Evolutionary conservation across 1,284 basidiomycete genomes (phyloP), one percentile per base, ranked within the genome.

Genomic region (Inonotus obliquus): DNA sequence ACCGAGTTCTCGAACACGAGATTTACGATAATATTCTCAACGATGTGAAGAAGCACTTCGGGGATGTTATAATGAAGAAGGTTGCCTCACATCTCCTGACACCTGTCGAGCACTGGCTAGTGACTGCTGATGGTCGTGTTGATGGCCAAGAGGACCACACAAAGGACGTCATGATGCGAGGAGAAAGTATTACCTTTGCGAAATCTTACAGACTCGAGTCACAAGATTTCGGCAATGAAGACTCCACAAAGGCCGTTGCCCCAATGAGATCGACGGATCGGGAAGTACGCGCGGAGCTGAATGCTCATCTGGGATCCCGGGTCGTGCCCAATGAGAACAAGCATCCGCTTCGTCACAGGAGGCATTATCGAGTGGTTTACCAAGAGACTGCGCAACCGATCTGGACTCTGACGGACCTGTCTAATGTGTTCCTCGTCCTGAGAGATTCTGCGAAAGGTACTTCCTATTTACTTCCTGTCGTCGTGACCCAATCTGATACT

Each of bases 81-180:
- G 27, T 44, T 13, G 21, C 21, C 9, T 27, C 54, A 14, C 10
- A 19, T 37, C 37, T 54, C 9, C 27, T 60, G 23, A 54, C 38
- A 19, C 49, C 59, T 35, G 13, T n/a, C 14, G 59, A 41, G 4
- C 14, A 21, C 35, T 54, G 59, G n/a, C 38, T 39, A n/a, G 59
- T 60, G 6, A 27, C 7, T 10, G 51, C 53, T 5, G n/a, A n/a
- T n/a, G n/a, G n/a, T n/a, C n/a, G 9, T 4, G 9, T 32, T 32
- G 38, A 54, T 14, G 53, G 44, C 7, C 23, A 44, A 35, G 59
- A 47, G 9, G 59, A 60, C 21, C 59, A 60, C 35, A 60, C 59
- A n/a, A 32, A 17, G 14, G 47, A 25, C 10, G 53, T 54, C 23
- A 60, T 60, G 38, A 54, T 60, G 44, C 49, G 44, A 3, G 52